Evolutionary conservation across 2,329 filamentous ascomycete species (phyloP), one percentile per base, ranked within the genome.

Genomic region (Fusarium kyushuense): DNA sequence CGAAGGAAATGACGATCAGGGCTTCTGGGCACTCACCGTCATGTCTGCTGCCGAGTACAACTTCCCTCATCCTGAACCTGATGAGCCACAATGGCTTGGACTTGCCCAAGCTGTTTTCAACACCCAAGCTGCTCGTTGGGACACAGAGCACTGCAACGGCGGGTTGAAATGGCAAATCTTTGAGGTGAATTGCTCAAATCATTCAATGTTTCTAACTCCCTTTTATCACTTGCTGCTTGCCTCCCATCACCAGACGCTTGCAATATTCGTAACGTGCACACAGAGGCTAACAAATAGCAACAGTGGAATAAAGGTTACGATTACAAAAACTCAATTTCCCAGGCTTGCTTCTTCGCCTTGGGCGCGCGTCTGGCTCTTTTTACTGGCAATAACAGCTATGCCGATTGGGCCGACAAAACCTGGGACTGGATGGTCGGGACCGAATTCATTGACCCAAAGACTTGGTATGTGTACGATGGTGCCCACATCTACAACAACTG

Each of bases 151-250:
- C 52, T 96, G 93, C 71, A 84, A 83, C n/a, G 93, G 93, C 40
- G 93, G 93, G 8, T 77, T 96, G 51, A 87, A 91, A 65, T 95
- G 92, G 92, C 93, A 97, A 79, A 93, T 97, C 47, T 95, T 92
- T 76, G 84, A 87, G 53, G 67, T 70, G 17, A 43, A 55, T 64
- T n/a, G 19, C 30, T 52, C 19, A 9, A 19, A 25, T n/a, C 19
- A 9, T 17, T 3, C 30, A n/a, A 5, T 23, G 6, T 38, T 41
- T 45, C 13, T 29, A 25, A n/a, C 25, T 49, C 25, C 17, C 5
- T n/a, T 42, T 21, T 17, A 14, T 45, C 36, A 43, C 53, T 54
- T 17, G 47, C 53, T 43, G 27, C 30, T 9, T 38, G 25, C 19
- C 32, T 49, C 40, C 45, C 54, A 35, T 32, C 19, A 30, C 21